A percentile compares a stretch with the other conserved stretches of the same genome.
Conservation (phyloP, 768 basidiomycete genomes). For the Tricholoma saponaceum region DNA sequence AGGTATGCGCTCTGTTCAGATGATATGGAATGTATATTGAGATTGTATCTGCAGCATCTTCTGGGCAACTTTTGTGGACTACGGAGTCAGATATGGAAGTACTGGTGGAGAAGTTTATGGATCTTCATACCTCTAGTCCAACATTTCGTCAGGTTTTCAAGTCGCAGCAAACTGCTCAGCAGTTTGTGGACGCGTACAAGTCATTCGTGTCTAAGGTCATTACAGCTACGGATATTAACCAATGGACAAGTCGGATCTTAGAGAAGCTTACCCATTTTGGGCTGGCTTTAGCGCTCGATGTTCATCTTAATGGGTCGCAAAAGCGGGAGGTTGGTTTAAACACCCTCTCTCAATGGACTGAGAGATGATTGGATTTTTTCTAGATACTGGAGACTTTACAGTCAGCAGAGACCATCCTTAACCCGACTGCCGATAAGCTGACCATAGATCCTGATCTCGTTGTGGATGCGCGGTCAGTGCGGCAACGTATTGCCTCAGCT, state of each 20-base stretch:
- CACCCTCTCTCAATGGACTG: not conserved
- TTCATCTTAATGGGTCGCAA: conserved; percentile 55
- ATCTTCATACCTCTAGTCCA: conserved; percentile 57
- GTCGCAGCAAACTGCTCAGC: conserved; percentile 63
- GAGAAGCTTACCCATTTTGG: conserved; percentile 74
- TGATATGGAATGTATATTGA: conserved; percentile 7
- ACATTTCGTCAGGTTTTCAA: conserved; percentile 73
- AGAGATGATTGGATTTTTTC: conserved; percentile 3
- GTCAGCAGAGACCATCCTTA: conserved; percentile 46
- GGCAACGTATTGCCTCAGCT: conserved; percentile 51
- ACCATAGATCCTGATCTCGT: conserved; percentile 52
- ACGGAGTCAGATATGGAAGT: conserved; percentile 47
- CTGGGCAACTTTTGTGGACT: conserved; percentile 22
- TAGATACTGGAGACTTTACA: conserved; percentile 60
- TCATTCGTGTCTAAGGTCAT: conserved; percentile 45
- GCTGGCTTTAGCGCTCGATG: conserved; percentile 61
- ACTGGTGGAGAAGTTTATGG: conserved; percentile 66
- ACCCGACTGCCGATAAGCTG: conserved; percentile 43
- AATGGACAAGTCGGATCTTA: conserved; percentile 46
- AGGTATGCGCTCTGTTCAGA: conserved; percentile 18
- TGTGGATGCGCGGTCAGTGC: conserved; percentile 45
- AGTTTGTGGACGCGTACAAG: conserved; percentile 64
- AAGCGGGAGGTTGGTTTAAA: conserved; percentile 62
- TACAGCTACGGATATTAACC: conserved; percentile 33
- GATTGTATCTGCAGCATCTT: conserved; percentile 10